A percentile compares a stretch with the other conserved stretches of the same genome.
phyloP scores from a whole-genome alignment of 768 basidiomycete species.

The Leucocoprinus leucothites region DNA sequence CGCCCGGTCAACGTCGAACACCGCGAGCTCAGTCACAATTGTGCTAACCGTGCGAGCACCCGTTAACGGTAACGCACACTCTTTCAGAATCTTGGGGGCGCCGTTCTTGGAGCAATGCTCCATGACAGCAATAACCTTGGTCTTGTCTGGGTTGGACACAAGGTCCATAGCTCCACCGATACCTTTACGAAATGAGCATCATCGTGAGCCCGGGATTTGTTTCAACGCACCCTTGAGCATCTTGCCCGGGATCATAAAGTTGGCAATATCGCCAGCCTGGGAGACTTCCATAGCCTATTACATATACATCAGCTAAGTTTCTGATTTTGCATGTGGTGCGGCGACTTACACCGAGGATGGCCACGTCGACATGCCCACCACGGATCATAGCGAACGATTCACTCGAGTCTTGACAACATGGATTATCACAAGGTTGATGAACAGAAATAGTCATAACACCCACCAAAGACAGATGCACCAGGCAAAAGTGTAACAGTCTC shows the following conservation, averaged over 20 bases:
- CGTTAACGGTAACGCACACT: conserved; percentile 83
- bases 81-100: conserved; percentile 79
- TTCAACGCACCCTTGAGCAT: conserved; percentile 64
- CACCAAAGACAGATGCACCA: conserved; percentile 89
- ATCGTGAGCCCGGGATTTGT: too few species aligned
- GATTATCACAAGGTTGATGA: neutral
- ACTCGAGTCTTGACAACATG: conserved; percentile 63
- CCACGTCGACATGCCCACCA: conserved; percentile 91
- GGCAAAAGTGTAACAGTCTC: conserved; percentile 92
- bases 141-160: conserved; percentile 93
- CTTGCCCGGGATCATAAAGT: conserved; percentile 98
- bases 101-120: conserved; percentile 92
- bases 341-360: conserved; percentile 80
- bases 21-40: conserved; percentile 91
- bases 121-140: conserved; percentile 87
- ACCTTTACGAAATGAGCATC: too few species aligned
- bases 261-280: conserved; percentile 89
- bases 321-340: neutral
- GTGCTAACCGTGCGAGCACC: conserved; percentile 86
- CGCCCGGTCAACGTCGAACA: conserved; percentile 82
- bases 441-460: conserved; percentile 24
- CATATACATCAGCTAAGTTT: neutral
- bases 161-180: conserved; percentile 98
- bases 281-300: conserved; percentile 91
- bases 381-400: conserved; percentile 99